Conservation (phyloP, 2,329 filamentous ascomycete genomes). For the Phaeosphaeria sp. region DNA sequence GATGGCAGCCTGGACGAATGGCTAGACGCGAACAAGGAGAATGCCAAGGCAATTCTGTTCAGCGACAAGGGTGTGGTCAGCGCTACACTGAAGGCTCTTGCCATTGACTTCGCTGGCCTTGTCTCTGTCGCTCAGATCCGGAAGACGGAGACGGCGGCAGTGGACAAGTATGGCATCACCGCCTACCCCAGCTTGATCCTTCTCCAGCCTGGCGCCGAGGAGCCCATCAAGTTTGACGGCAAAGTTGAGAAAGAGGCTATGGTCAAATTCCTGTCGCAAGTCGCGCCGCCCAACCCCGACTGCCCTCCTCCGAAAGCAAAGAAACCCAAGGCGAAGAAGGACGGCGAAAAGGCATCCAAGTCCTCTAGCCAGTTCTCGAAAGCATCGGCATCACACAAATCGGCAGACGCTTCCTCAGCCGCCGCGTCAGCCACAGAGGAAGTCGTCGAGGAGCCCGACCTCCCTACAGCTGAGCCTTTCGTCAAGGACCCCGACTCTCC, state of each 20-base stretch:
- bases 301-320: conserved; percentile 63
- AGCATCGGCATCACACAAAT: conserved; percentile 60
- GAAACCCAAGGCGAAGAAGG: conserved; percentile 51
- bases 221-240: conserved; percentile 77
- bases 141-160: conserved; percentile 75
- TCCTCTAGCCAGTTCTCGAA: conserved; percentile 58
- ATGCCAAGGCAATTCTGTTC: conserved; percentile 87
- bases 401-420: conserved; percentile 55
- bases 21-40: conserved; percentile 70
- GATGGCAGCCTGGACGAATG: conserved; percentile 82
- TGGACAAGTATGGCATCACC: conserved; percentile 76
- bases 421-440: conserved; percentile 59
- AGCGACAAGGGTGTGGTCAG: conserved; percentile 91
- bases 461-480: conserved; percentile 61
- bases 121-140: conserved; percentile 84
- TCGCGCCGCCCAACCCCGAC: conserved; percentile 79
- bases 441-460: conserved; percentile 55
- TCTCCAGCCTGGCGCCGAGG: conserved; percentile 72
- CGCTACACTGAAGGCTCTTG: conserved; percentile 80
- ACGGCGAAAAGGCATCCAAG: conserved; percentile 55
- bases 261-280: conserved; percentile 81
- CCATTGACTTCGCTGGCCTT: conserved; percentile 86
- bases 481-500: conserved; percentile 53
- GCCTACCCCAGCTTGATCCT: conserved; percentile 84
- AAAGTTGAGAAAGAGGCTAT: conserved; percentile 86